phyloP scores from a whole-genome alignment of 495 filamentous ascomycete genomes.

The Hypomontagnella monticulosa region DNA sequence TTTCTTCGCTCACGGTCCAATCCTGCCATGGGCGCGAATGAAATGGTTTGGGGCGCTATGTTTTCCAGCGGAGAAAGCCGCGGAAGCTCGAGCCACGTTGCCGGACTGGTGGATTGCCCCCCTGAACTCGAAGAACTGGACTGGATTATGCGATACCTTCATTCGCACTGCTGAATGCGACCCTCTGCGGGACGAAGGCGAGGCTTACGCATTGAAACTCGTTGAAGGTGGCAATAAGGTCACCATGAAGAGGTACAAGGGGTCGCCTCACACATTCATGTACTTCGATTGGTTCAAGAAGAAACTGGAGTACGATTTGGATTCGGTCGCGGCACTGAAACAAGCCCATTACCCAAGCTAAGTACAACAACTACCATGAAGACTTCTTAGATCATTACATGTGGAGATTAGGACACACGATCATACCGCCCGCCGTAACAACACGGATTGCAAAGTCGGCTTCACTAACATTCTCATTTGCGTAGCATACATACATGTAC shows the following conservation, averaged over 20 bases:
- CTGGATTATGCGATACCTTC: constrained; percentile 54
- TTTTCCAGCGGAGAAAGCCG: constrained; percentile 29
- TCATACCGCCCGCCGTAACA: too few relatives aligned
- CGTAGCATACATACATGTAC: too few relatives aligned
- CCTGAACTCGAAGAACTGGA: constrained; percentile 55
- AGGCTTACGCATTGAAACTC: constrained; percentile 59
- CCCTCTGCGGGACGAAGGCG: constrained; percentile 62
- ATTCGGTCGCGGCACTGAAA: constrained; percentile 46
- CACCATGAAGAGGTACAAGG: constrained; percentile 56
- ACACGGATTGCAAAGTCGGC: too few relatives aligned
- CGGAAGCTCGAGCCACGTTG: constrained; percentile 38
- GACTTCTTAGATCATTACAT: too few relatives aligned
- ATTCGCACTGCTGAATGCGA: constrained; percentile 61
- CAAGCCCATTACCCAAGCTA: constrained; percentile 38
- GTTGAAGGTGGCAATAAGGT: constrained; percentile 58
- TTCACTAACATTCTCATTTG: too few relatives aligned
- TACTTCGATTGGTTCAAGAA: constrained; percentile 48
- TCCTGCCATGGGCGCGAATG: constrained; percentile 59
- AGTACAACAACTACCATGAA: neutral
- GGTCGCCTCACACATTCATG: constrained; percentile 62
- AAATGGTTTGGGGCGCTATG: constrained; percentile 56
- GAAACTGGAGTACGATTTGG: constrained; percentile 49
- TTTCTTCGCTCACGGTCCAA: constrained; percentile 55
- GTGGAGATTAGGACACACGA: too few relatives aligned
- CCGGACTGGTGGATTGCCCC: constrained; percentile 53